Percentiles rank a stretch among this genome's conserved stretches.
These are phyloP conservation scores for Thuja plicata DNA, from an alignment of 83 land plant genomes.

Conservation along the genomic window DNA sequence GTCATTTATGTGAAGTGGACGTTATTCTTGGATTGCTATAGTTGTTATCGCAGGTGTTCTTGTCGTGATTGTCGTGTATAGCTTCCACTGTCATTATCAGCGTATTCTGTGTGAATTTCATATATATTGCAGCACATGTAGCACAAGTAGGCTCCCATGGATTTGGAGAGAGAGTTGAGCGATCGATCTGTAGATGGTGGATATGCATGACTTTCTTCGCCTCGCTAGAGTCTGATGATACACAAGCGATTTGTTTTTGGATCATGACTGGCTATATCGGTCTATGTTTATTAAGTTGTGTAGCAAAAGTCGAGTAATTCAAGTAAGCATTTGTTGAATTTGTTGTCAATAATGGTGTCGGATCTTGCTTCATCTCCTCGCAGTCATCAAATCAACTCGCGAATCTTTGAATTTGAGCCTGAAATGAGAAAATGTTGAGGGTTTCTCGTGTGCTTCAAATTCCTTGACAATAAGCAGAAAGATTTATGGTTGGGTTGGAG, in stretches of 20 bases:
- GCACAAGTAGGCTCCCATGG: not conserved
- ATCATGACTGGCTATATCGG: not conserved
- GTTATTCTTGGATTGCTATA: no score
- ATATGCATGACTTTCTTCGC: not conserved
- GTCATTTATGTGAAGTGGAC: no score
- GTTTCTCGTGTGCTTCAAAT: not conserved
- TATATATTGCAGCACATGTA: no score
- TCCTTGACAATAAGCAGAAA: not conserved
- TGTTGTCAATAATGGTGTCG: not conserved
- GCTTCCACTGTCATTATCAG: no score
- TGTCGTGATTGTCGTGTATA: not conserved
- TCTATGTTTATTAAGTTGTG: not conserved
- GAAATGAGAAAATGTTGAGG: not conserved
- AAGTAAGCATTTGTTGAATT: not conserved
- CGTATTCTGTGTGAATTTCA: no score
- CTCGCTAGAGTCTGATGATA: not conserved
- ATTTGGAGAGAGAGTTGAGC: not conserved
- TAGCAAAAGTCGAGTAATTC: not conserved
- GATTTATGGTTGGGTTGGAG: not conserved
- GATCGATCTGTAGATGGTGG: not conserved
- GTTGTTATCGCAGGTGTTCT: no score
- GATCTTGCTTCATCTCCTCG: not conserved
- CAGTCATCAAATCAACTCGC: not conserved
- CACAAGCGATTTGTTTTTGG: not conserved
- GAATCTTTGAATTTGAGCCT: not conserved